Percentiles rank a stretch among this genome's conserved stretches.
phyloP scores from a whole-genome alignment of 2,329 filamentous ascomycete species.

The Xylaria hypoxylon region DNA sequence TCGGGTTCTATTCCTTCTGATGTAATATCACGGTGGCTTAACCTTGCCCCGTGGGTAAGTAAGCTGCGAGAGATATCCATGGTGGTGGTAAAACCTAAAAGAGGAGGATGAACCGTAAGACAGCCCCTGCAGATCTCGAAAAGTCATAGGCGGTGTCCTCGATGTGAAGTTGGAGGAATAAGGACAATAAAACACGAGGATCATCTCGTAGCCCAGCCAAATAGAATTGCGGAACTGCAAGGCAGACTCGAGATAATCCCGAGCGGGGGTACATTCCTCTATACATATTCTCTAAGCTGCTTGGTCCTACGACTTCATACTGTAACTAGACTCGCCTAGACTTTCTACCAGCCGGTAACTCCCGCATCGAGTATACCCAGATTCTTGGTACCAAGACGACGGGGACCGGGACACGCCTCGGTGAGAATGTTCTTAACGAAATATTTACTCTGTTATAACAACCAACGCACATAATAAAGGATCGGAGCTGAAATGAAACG shows the following conservation, averaged over 20 bases:
- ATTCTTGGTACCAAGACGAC: slow-evolving; percentile 5
- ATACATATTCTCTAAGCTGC: background rate
- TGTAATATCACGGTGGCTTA: slow-evolving; percentile 19
- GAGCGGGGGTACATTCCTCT: background rate
- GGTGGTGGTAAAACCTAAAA: slow-evolving; percentile 7
- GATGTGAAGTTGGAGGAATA: slow-evolving; percentile 14
- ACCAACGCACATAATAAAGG: background rate
- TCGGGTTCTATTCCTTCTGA: slow-evolving; percentile 28
- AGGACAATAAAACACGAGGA: slow-evolving; percentile 13
- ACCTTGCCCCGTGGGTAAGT: slow-evolving; percentile 23
- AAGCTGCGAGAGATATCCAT: slow-evolving; percentile 14
- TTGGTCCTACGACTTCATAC: slow-evolving; percentile 9
- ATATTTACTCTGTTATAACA: slow-evolving; percentile 20
- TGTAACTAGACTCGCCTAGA: slow-evolving; percentile 17
- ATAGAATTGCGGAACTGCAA: background rate
- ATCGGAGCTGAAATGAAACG: slow-evolving; percentile 26
- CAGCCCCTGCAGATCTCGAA: slow-evolving; percentile 29
- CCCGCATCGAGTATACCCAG: slow-evolving; percentile 4
- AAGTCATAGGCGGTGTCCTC: slow-evolving; percentile 6
- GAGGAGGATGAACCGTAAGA: slow-evolving; percentile 16
- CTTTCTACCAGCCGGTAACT: slow-evolving; percentile 2
- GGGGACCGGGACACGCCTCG: slow-evolving; percentile 5
- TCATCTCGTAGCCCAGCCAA: slow-evolving; percentile 18
- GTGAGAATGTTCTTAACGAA: slow-evolving; percentile 17
- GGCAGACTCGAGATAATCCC: background rate